These are phyloP conservation scores for Talaromyces piceae DNA, from an alignment of 2,329 filamentous ascomycete species.

Conservation along the genomic window DNA sequence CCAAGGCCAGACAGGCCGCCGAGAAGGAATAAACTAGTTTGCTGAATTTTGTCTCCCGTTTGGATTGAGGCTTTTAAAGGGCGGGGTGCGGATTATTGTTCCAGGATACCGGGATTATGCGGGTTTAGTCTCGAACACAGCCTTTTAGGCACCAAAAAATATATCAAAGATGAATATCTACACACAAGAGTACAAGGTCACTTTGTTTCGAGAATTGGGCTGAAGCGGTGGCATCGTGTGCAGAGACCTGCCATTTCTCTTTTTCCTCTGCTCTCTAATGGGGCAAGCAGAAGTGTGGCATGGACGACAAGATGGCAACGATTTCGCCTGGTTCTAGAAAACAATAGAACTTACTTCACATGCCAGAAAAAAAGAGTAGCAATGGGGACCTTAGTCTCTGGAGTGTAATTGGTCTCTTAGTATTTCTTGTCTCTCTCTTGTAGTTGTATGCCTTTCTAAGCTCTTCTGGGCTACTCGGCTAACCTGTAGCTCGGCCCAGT, in stretches of 20 bases:
- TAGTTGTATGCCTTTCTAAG: not conserved
- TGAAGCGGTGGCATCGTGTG: not conserved
- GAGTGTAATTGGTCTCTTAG: not conserved
- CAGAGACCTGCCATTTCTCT: not conserved
- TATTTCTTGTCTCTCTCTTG: not conserved
- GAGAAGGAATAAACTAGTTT: conserved; percentile 23
- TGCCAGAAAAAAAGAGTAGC: not conserved
- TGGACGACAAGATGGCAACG: not conserved
- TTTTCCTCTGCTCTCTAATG: not conserved
- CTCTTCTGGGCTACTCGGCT: no score
- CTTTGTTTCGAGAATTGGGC: not conserved
- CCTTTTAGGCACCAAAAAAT: not conserved
- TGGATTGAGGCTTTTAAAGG: not conserved
- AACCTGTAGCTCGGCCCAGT: not conserved
- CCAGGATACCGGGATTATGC: not conserved
- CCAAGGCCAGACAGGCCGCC: conserved; percentile 65
- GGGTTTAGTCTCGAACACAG: not conserved
- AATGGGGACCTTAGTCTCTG: not conserved
- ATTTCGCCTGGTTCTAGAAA: not conserved
- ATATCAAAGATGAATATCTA: no score
- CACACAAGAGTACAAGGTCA: no score
- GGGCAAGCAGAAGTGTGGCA: not conserved
- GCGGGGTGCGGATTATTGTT: not conserved
- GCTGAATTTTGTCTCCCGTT: not conserved
- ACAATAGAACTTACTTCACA: not conserved